Conservation (phyloP, 1,284 basidiomycete species). For the Veloboletus limbatus region DNA sequence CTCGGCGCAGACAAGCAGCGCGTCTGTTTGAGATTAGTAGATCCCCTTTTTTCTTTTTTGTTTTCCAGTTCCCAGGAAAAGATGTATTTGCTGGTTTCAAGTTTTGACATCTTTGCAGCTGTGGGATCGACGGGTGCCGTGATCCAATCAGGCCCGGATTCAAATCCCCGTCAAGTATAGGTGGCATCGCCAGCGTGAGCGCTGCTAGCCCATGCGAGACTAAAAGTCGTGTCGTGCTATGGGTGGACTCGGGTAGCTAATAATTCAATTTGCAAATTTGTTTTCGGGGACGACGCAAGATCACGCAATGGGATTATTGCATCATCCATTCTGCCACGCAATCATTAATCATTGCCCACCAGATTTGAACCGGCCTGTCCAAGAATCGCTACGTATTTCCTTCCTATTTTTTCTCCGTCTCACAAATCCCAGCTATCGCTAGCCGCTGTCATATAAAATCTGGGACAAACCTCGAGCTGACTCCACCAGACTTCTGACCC, state of each 20-base stretch:
- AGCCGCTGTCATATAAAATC: conserved; percentile 10
- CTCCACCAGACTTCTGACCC: conserved; percentile 2
- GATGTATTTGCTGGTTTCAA: not conserved
- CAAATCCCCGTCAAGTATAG: too few relatives aligned
- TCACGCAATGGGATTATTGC: conserved; percentile 32
- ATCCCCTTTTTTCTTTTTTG: too few relatives aligned
- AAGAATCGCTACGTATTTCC: too few relatives aligned
- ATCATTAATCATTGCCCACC: conserved; percentile 4
- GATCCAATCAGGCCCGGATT: too few relatives aligned
- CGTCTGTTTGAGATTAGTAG: too few relatives aligned
- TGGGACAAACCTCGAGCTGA: conserved; percentile 2
- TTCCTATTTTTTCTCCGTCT: not conserved
- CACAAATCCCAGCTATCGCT: not conserved
- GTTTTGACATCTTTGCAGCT: conserved; percentile 8
- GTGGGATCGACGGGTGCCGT: not conserved
- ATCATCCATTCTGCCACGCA: conserved; percentile 13
- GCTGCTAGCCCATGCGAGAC: too few relatives aligned
- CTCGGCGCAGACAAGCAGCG: too few relatives aligned
- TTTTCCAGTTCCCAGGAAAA: not conserved
- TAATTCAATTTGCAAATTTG: conserved; percentile 11
- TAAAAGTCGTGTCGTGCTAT: not conserved
- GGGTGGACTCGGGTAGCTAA: not conserved
- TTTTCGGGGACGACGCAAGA: conserved; percentile 23
- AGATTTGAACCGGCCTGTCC: not conserved
- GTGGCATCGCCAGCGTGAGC: too few relatives aligned